Evolutionary conservation across 805 yeast species (phyloP).

Genomic region (Nakazawaea peltata): DNA sequence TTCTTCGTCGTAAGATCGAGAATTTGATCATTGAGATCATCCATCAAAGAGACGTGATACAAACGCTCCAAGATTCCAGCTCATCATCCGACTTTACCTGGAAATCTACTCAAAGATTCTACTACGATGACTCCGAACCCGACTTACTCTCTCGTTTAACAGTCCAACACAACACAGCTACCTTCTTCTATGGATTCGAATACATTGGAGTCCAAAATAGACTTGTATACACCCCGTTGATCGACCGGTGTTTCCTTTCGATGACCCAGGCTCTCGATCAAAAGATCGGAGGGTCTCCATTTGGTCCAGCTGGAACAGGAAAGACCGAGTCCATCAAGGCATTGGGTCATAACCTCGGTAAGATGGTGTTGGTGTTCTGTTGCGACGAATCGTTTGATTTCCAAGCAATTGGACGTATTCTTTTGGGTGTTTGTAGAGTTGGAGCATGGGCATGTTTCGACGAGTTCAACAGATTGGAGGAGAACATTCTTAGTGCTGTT

Average conservation of each 20-base stretch:
- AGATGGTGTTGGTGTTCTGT: constrained; percentile 76
- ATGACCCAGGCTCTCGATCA: constrained; percentile 71
- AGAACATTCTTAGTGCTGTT: constrained; percentile 70
- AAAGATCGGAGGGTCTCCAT: constrained; percentile 79
- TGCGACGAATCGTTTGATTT: constrained; percentile 89
- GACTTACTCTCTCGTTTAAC: constrained; percentile 27
- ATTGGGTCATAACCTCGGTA: constrained; percentile 70
- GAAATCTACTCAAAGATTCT: constrained; percentile 46
- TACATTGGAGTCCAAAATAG: constrained; percentile 70
- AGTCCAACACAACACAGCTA: constrained; percentile 45
- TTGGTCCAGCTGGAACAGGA: constrained; percentile 98
- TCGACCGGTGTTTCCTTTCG: constrained; percentile 54
- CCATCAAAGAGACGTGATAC: constrained; percentile 43
- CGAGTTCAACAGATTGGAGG: constrained; percentile 79
- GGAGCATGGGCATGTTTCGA: constrained; percentile 97
- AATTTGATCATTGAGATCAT: constrained; percentile 58
- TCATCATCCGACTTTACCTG: constrained; percentile 28
- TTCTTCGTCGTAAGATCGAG: constrained; percentile 41
- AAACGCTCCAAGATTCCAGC: not conserved
- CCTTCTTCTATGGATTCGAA: constrained; percentile 67
- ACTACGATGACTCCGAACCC: constrained; percentile 18
- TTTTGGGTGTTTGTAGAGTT: constrained; percentile 70
- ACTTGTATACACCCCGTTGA: constrained; percentile 69
- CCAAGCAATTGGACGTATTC: constrained; percentile 67
- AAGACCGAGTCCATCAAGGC: constrained; percentile 90